phyloP scores from a whole-genome alignment of 768 basidiomycete genomes.

The Calocera cornea region DNA sequence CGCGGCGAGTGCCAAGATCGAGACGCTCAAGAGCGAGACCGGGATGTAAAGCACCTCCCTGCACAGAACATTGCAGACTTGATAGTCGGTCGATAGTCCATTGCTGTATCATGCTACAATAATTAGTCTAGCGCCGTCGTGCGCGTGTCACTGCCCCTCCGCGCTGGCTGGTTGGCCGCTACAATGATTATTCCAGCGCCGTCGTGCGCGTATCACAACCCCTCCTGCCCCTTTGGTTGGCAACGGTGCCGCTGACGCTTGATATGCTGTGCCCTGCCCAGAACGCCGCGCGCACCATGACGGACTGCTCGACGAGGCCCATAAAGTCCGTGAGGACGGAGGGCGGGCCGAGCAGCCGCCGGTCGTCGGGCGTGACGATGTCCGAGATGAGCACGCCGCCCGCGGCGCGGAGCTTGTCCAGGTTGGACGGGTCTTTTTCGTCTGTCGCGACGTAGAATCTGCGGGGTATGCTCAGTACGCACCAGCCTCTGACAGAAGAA shows the following conservation, averaged over 20 bases:
- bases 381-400: constrained; percentile 33
- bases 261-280: constrained; percentile 30
- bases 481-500: not conserved
- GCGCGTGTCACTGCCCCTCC: too few species aligned
- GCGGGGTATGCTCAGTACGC: not conserved
- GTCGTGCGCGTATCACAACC: constrained; percentile 27
- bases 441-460: constrained; percentile 25
- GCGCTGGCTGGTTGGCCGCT: too few species aligned
- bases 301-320: constrained; percentile 17
- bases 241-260: constrained; percentile 30
- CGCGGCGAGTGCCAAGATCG: too few species aligned
- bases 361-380: constrained; percentile 32
- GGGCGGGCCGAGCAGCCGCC: constrained; percentile 14
- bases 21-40: too few species aligned
- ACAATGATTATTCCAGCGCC: constrained; percentile 20
- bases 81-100: too few species aligned
- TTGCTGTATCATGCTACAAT: too few species aligned
- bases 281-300: constrained; percentile 24
- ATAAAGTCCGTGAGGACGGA: constrained; percentile 18
- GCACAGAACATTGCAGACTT: too few species aligned
- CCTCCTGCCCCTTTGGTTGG: constrained; percentile 28
- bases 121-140: too few species aligned
- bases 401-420: constrained; percentile 24
- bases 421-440: constrained; percentile 27
- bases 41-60: too few species aligned